A percentile compares a stretch with the other conserved stretches of the same genome.
phyloP scores from a whole-genome alignment of 1,284 basidiomycete genomes.

The Xerocomus amazonicus region DNA sequence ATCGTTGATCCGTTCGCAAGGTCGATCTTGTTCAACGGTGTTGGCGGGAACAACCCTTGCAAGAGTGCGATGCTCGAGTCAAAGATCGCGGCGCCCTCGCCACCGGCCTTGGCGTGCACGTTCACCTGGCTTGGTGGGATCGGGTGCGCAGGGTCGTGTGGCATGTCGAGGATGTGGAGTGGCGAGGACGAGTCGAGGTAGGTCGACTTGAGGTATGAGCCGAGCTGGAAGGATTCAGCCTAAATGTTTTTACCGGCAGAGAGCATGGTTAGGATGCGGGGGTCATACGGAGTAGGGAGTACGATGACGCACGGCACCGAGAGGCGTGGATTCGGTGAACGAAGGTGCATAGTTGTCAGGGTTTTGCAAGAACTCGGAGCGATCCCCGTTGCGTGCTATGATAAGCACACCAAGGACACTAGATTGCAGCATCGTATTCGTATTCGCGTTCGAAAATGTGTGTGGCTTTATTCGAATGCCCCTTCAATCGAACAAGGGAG shows the following conservation, averaged over 20 bases:
- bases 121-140: conserved; percentile 61
- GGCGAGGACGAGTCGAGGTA: conserved; percentile 68
- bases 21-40: conserved; percentile 57
- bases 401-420: conserved; percentile 78
- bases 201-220: conserved; percentile 57
- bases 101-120: conserved; percentile 76
- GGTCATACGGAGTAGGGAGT: not conserved
- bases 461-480: too few relatives aligned
- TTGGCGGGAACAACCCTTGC: conserved; percentile 79
- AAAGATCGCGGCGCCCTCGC: conserved; percentile 81
- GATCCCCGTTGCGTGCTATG: conserved; percentile 80
- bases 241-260: too few relatives aligned
- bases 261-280: too few relatives aligned
- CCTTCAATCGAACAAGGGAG: not conserved
- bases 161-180: conserved; percentile 65
- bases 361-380: conserved; percentile 67
- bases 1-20: conserved; percentile 79
- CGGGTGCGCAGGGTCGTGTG: conserved; percentile 27
- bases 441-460: conserved; percentile 1
- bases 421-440: conserved; percentile 40
- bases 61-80: conserved; percentile 73
- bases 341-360: conserved; percentile 65
- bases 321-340: conserved; percentile 76
- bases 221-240: conserved; percentile 50
- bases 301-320: conserved; percentile 62